Base-by-base conservation (phyloP, 805 yeast species). In the Saturnispora halmiae region DNA sequence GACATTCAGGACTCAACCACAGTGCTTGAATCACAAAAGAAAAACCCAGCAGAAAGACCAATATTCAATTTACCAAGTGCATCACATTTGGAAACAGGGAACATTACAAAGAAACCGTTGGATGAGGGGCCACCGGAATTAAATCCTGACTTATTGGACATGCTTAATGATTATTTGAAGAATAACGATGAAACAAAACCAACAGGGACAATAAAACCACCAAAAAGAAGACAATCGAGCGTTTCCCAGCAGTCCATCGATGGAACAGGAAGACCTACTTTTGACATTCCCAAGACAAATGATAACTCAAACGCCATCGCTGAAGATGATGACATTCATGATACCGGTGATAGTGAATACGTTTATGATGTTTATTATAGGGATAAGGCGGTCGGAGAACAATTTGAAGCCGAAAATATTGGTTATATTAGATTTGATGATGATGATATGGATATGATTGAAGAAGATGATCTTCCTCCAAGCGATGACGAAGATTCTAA, bases 351-450 rank as follows among this genome's bases (percentile, higher is more conserved):
- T 18, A 41, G 40, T n/a, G 95, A 84, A 33, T 90, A 85, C 51
- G 97, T 90, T 15, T 90, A 86, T 54, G 98, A 90, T 60, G 87
- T 90, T 9, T 90, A 90, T 60, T 69, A 79, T 63, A 65, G 82
- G 38, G 81, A 77, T 44, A 66, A 64, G 57, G 75, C 72, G 42
- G 70, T 55, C 63, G 70, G 41, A 55, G 66, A 53, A 49, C 72
- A 45, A 43, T 58, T 56, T 59, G 64, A 54, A 46, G 56, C 46
- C 37, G 60, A 52, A 21, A 54, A 57, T 20, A 69, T 74, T 36
- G 81, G 84, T 50, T 64, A 73, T 45, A 70, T 75, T 36, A 61
- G 64, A 36, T 72, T 72, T 48, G 71, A 69, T 48, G 84, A 78
- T 31, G 82, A 76, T 26, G 73, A 49, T 39, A 46, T 43, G 22